phyloP scores from a whole-genome alignment of 495 filamentous ascomycete species.

The Penicillium antarcticum region DNA sequence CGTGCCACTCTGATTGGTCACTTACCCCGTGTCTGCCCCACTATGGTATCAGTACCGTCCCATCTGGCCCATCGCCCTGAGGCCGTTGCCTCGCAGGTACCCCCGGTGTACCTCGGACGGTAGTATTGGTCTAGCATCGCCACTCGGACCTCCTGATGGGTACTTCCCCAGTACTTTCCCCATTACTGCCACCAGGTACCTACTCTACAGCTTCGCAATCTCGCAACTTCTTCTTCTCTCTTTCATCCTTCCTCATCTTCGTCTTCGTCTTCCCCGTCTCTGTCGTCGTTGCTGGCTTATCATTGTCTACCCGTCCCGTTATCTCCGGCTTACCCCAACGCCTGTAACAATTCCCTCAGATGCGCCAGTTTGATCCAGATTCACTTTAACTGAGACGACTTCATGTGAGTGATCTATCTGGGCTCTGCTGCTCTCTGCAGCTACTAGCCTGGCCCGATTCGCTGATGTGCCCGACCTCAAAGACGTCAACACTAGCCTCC shows the following conservation, averaged over 20 bases:
- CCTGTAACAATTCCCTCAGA: conserved; percentile 11
- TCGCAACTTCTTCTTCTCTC: conserved; percentile 9
- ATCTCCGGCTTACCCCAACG: conserved; percentile 32
- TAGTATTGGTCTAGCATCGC: too few species aligned
- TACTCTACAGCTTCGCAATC: conserved; percentile 15
- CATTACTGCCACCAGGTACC: conserved; percentile 28
- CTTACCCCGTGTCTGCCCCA: conserved; percentile 12
- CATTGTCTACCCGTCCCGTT: conserved; percentile 29
- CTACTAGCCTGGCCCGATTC: background rate
- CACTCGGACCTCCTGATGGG: conserved; percentile 5
- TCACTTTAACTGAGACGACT: conserved; percentile 1
- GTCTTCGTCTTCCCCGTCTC: background rate
- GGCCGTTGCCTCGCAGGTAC: conserved; percentile 4
- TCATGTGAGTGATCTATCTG: conserved; percentile 4
- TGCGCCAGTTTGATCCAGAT: background rate
- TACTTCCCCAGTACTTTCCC: conserved; percentile 6
- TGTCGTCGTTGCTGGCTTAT: conserved; percentile 11
- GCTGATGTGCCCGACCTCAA: conserved; percentile 11
- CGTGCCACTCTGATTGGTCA: conserved; percentile 11
- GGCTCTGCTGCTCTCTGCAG: background rate
- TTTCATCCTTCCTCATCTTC: conserved; percentile 5
- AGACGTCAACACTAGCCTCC: conserved; percentile 15
- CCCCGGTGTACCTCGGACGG: conserved; percentile 3
- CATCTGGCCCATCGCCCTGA: conserved; percentile 8
- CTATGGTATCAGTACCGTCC: conserved; percentile 12